Percentiles rank a stretch among this genome's conserved stretches.
Evolutionary conservation across 345 rosid genomes (phyloP).

Genomic region (Eucalyptus sp.): DNA sequence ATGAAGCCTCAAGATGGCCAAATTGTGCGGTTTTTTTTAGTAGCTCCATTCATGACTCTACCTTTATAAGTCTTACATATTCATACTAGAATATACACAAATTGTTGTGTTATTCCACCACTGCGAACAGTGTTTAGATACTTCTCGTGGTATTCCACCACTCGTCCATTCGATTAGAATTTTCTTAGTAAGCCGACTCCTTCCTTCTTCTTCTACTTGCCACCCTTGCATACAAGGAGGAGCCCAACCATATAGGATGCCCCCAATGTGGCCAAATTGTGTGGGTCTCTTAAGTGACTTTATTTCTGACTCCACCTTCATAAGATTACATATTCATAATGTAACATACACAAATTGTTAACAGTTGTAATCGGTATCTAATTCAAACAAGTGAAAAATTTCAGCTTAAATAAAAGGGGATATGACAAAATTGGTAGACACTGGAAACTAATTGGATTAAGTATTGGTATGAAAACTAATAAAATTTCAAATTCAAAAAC

Average conservation of each 20-base stretch:
- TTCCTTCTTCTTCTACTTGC: too few relatives aligned
- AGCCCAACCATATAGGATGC: too few relatives aligned
- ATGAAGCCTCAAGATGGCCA: rapidly evolving
- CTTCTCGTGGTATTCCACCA: rapidly evolving
- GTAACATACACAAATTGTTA: too few relatives aligned
- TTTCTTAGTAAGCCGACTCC: rapidly evolving
- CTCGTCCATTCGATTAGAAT: rapidly evolving
- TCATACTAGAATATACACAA: rapidly evolving
- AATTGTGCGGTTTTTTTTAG: rapidly evolving
- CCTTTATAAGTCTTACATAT: rapidly evolving
- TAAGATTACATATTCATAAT: too few relatives aligned
- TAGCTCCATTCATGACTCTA: rapidly evolving
- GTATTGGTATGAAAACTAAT: too few relatives aligned
- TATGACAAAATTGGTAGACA: too few relatives aligned
- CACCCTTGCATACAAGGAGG: rapidly evolving
- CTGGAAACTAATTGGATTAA: too few relatives aligned
- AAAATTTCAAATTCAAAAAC: too few relatives aligned
- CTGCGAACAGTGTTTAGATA: too few relatives aligned
- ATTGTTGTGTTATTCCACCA: too few relatives aligned
- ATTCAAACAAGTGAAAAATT: too few relatives aligned
- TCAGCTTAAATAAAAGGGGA: rapidly evolving
- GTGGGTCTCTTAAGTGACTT: rapidly evolving
- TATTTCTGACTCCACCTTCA: rapidly evolving
- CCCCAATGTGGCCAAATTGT: rapidly evolving
- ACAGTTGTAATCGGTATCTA: rapidly evolving